phyloP scores from a whole-genome alignment of 345 rosid genomes.

The Triadica sebifera region DNA sequence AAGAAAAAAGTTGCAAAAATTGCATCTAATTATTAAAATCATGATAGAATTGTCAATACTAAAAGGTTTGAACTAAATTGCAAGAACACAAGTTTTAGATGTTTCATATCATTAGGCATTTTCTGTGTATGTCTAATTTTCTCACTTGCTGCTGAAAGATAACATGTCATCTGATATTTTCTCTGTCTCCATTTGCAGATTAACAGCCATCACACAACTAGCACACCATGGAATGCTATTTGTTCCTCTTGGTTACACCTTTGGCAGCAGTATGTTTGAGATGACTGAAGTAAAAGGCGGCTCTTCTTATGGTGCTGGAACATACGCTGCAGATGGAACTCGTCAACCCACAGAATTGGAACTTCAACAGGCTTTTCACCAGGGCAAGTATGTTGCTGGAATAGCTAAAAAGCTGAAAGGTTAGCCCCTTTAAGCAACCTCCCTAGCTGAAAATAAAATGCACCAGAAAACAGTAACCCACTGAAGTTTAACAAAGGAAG shows the following conservation, averaged over 20 bases:
- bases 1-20: too few species aligned
- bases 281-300: constrained; percentile 93
- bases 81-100: too few species aligned
- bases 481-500: background rate
- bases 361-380: constrained; percentile 76
- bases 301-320: constrained; percentile 89
- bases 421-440: background rate
- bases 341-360: constrained; percentile 79
- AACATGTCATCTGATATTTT: background rate
- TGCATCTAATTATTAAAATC: too few species aligned
- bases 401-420: constrained; percentile 69
- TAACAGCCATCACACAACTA: constrained; percentile 80
- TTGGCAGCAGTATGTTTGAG: constrained; percentile 81
- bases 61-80: too few species aligned
- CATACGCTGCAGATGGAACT: constrained; percentile 80
- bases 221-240: constrained; percentile 90
- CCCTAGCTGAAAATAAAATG: background rate
- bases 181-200: constrained; percentile 37
- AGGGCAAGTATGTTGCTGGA: constrained; percentile 81
- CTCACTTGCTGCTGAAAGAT: background rate
- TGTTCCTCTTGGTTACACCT: constrained; percentile 89
- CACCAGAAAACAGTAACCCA: too few species aligned
- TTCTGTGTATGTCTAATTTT: background rate
- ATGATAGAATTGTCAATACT: too few species aligned
- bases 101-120: background rate